Evolutionary conservation across 306 rosid species (phyloP), one percentile per base, ranked within the genome.

Genomic region (Trifolium subterraneum): DNA sequence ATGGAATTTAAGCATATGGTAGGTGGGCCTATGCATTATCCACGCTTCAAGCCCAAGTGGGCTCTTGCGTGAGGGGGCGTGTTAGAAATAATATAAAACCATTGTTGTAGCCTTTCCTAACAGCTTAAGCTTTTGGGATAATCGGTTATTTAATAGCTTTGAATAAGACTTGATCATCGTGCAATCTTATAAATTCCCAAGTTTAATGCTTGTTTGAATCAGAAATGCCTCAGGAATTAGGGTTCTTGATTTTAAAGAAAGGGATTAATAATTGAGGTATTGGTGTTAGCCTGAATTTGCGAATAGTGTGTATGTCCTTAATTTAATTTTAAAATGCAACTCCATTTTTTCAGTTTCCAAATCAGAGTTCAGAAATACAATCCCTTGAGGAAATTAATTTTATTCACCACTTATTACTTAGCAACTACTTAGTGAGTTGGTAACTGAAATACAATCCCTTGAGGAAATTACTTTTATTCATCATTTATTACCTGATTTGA

Each of bases 311-410:
- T 66, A 42, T 66, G 38, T 23, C 33, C 33, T 29, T 29, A 29
- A 33, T 19, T 23, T 42, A 41, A 23, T 66, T 65, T 20, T 39
- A 41, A 65, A 65, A 65, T 65, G 54, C 12, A 65, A 65, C 18
- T 42, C 23, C 47, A 8, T 16, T 62, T 22, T 42, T 23, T 16
- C 38, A 66, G 51, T 13, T 66, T 23, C 55, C 71, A 66, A 42
- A 66, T 20, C 14, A 23, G 71, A 42, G 38, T 66, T 66, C 71
- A 13, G 33, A 29, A 29, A 29, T 29, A 29, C 33, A 29, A 29
- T 29, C 33, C 33, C 33, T 29, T 29, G 33, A 29, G 33, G 33
- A 29, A 29, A 29, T 29, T 29, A 29, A 0, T 29, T 29, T 29
- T 29, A 4, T 29, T 29, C 33, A 29, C 33, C 33, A 29, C 33